Conservation (phyloP, 1,139 yeast species). For the Dujonia santamariae region DNA sequence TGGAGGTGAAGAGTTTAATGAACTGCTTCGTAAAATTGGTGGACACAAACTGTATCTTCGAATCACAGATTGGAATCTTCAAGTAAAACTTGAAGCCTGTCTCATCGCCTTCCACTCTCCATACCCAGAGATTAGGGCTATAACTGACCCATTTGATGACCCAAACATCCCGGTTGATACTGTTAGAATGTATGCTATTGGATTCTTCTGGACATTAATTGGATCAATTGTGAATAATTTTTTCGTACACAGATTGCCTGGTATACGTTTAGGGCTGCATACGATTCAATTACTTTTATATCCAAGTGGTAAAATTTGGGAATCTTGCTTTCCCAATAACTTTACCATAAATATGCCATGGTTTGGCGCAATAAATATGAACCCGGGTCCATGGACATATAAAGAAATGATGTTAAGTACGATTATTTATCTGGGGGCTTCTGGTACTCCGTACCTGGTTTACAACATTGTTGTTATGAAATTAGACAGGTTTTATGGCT, state of each 20-base stretch:
- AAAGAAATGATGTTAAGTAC: constrained; percentile 35
- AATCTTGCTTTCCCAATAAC: constrained; percentile 25
- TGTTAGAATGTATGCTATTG: constrained; percentile 38
- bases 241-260: constrained; percentile 44
- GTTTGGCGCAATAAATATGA: constrained; percentile 27
- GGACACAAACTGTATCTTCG: constrained; percentile 19
- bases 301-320: constrained; percentile 45
- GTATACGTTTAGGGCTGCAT: constrained; percentile 35
- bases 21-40: constrained; percentile 2
- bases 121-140: constrained; percentile 45
- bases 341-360: constrained; percentile 16
- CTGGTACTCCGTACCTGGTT: constrained; percentile 43
- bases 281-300: constrained; percentile 41
- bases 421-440: constrained; percentile 44
- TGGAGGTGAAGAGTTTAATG: not conserved
- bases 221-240: constrained; percentile 44
- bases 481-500: constrained; percentile 39
- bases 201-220: constrained; percentile 39
- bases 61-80: constrained; percentile 34
- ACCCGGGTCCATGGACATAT: constrained; percentile 40
- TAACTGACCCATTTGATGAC: constrained; percentile 45
- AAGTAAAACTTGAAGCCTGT: constrained; percentile 38
- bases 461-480: constrained; percentile 47
- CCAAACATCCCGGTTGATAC: constrained; percentile 38
- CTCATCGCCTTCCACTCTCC: constrained; percentile 45